Conservation (phyloP, 2,329 filamentous ascomycete species). For the Clarireedia monteithiana region DNA sequence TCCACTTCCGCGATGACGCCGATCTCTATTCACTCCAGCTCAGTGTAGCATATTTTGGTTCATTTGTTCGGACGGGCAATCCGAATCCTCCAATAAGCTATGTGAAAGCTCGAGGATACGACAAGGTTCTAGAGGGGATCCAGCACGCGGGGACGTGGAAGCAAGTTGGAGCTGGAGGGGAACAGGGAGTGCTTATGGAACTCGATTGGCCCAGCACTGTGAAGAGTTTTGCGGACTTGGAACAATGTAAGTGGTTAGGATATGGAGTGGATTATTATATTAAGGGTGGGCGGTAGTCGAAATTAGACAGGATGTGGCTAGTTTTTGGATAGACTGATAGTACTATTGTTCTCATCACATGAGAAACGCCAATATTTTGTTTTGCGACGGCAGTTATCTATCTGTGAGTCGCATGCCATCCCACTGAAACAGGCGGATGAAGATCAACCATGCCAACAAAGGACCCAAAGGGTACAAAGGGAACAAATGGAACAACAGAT, state of each 20-base stretch:
- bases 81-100: constrained; percentile 39
- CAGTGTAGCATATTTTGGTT: constrained; percentile 38
- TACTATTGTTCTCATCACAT: too few relatives aligned
- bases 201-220: constrained; percentile 38
- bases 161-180: constrained; percentile 34
- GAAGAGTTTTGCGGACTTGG: constrained; percentile 37
- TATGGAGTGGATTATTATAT: constrained; percentile 37
- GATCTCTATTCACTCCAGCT: constrained; percentile 40
- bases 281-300: constrained; percentile 15
- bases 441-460: too few relatives aligned
- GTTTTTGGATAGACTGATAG: background rate
- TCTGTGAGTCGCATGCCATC: too few relatives aligned
- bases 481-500: too few relatives aligned
- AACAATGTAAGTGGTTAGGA: constrained; percentile 40
- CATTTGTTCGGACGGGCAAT: constrained; percentile 38
- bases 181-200: constrained; percentile 34
- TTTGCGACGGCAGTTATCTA: too few relatives aligned
- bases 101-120: constrained; percentile 37
- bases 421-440: too few relatives aligned
- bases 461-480: too few relatives aligned
- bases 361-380: too few relatives aligned
- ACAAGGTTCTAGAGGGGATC: constrained; percentile 11
- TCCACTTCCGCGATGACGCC: constrained; percentile 34
- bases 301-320: background rate
- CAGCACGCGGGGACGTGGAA: background rate